Base-by-base conservation (phyloP, 2,329 filamentous ascomycete genomes). In the Penicillium palitans region DNA sequence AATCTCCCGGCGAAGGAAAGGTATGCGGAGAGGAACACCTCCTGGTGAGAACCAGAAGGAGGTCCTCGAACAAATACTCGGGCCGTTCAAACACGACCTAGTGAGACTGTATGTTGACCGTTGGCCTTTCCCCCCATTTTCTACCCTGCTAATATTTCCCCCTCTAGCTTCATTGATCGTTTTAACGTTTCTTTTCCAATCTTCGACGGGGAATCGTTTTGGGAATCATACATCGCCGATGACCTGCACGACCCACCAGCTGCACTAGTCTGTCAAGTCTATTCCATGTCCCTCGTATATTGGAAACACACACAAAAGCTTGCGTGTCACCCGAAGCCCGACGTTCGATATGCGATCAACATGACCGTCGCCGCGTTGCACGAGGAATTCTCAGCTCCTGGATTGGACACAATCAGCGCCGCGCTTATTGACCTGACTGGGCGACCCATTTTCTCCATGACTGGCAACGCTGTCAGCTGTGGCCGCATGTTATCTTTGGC, bases 111-210 rank as follows among this genome's bases (percentile, higher is more conserved):
- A 79, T 59, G 81, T 71, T 29, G 25, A 52, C 8, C 19, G 2
- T 37, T 54, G 27, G 6, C 9, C 37, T 31, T 29, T 27, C 1
- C 12, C 19, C 31, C 31, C 47, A 19, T 31, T n/a, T 47, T 33
- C 25, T 42, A 52, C 58, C 59, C 33, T 41, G 5, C 21, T 46
- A 7, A 35, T 40, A 29, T 19, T 19, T 55, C 41, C 48, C 25
- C 41, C 39, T 61, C 29, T 66, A 84, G 82, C 33, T 86, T 85
- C 65, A 81, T 86, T 56, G 74, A 79, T 33, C 79, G 82, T 55
- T 80, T 83, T 40, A 84, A 87, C 67, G 74, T 75, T n/a, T 84
- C 83, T n/a, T 84, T 87, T 59, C 86, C 85, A 0, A 74, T 88
- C 2, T 76, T 87, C 8, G 84, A 88, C 58, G 81, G 84, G 44